Evolutionary conservation across 83 land plant species (phyloP).

Genomic region (Isoetes engelmannii): DNA sequence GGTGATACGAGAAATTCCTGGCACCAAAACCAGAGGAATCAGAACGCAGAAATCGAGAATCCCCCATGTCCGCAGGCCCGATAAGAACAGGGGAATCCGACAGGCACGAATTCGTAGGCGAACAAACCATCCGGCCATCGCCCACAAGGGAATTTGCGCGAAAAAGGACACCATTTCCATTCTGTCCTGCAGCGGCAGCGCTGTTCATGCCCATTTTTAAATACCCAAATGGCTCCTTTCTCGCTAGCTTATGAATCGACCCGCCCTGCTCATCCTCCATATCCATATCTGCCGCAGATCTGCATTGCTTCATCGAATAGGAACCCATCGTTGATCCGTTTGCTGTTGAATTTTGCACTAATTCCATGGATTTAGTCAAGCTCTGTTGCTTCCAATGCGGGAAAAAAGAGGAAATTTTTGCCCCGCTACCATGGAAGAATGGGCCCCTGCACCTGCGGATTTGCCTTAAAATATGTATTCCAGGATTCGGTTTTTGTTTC

Average conservation of each 20-base stretch:
- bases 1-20: slow-evolving; percentile 1
- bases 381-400: too few species aligned
- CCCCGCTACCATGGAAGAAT: too few species aligned
- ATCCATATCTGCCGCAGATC: neutral
- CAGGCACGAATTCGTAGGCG: slow-evolving; percentile 28
- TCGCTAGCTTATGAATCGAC: neutral
- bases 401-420: too few species aligned
- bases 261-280: neutral
- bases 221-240: neutral
- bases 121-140: slow-evolving; percentile 24
- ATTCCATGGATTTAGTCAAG: too few species aligned
- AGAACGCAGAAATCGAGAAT: neutral
- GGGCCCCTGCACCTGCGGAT: too few species aligned
- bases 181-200: neutral
- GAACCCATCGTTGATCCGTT: too few species aligned
- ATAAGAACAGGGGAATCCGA: slow-evolving; percentile 17
- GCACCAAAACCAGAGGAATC: neutral
- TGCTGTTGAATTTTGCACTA: too few species aligned
- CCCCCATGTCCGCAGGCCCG: slow-evolving; percentile 22
- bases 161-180: slow-evolving; percentile 3
- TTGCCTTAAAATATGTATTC: too few species aligned
- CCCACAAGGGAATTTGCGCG: slow-evolving; percentile 17
- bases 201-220: neutral
- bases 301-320: slow-evolving; percentile 11
- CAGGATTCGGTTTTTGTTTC: too few species aligned